A percentile compares a stretch with the other conserved stretches of the same genome.
Conservation (phyloP, 768 basidiomycete species). For the Mycena filopes region DNA sequence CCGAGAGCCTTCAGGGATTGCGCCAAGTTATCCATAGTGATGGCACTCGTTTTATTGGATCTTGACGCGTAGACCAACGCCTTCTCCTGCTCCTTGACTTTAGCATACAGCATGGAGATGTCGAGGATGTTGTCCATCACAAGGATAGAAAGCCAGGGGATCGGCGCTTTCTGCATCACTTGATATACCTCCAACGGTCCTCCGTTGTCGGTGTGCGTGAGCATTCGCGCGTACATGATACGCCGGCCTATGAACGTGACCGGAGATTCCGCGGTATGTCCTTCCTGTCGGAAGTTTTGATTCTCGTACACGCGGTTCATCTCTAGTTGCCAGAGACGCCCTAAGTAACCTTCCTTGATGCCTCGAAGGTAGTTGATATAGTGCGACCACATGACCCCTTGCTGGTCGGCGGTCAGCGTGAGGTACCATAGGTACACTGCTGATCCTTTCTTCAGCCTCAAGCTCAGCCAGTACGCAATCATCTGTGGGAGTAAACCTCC, state of each 20-base stretch:
- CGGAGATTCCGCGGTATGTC: background rate
- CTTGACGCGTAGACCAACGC: background rate
- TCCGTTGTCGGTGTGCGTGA: background rate
- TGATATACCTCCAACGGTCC: background rate
- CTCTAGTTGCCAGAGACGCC: background rate
- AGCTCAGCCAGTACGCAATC: background rate
- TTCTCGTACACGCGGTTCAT: background rate
- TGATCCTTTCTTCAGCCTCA: background rate
- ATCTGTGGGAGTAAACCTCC: background rate
- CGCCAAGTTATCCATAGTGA: background rate
- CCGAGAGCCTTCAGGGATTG: too few relatives aligned
- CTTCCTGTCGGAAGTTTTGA: slow-evolving; percentile 5
- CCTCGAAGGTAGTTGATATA: background rate
- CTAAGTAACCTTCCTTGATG: too few relatives aligned
- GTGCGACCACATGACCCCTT: background rate
- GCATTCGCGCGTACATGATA: background rate
- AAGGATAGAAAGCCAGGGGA: background rate
- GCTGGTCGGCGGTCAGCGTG: background rate
- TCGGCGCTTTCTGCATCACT: background rate
- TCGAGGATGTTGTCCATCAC: background rate
- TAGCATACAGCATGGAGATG: background rate
- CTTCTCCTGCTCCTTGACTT: background rate
- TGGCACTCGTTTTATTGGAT: background rate
- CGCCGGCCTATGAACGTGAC: background rate
- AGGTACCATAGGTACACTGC: background rate